Conservation (phyloP, 768 basidiomycete species). For the Leccinellum rugosiceps region DNA sequence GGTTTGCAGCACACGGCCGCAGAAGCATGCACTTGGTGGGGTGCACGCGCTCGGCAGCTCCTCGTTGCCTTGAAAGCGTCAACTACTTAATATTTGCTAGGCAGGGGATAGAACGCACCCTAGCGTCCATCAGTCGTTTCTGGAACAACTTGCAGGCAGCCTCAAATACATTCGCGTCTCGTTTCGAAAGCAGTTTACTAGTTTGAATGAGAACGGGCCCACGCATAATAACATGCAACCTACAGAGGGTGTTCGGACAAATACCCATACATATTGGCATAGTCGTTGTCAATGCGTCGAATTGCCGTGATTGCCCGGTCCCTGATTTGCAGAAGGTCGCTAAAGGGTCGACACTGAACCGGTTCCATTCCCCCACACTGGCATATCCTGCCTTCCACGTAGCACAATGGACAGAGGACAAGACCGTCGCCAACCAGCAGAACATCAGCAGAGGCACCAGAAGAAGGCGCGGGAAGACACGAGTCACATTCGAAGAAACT, state of each 20-base stretch:
- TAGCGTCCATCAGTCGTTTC: constrained; percentile 13
- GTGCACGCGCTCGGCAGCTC: constrained; percentile 20
- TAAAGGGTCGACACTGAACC: constrained; percentile 52
- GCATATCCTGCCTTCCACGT: constrained; percentile 76
- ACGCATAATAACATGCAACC: constrained; percentile 9
- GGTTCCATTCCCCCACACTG: constrained; percentile 58
- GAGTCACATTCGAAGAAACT: constrained; percentile 69
- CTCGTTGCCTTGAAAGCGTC: constrained; percentile 8
- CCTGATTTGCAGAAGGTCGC: constrained; percentile 42
- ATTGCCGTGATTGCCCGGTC: constrained; percentile 36
- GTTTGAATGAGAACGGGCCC: constrained; percentile 5
- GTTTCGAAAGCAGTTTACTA: constrained; percentile 26
- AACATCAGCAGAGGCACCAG: constrained; percentile 10
- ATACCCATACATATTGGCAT: constrained; percentile 6
- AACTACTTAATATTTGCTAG: background rate
- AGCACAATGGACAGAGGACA: constrained; percentile 67
- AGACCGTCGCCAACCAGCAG: constrained; percentile 40
- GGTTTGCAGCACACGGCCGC: constrained; percentile 33
- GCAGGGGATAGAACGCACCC: constrained; percentile 7
- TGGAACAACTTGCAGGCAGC: constrained; percentile 30
- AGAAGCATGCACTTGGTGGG: constrained; percentile 16
- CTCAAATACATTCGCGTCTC: constrained; percentile 29
- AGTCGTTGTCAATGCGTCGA: constrained; percentile 9
- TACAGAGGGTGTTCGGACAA: constrained; percentile 21
- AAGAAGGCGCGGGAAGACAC: constrained; percentile 36